These are phyloP conservation scores for Persicaria maculosa DNA, from an alignment of 148 eudicot species.

Conservation along the genomic window DNA sequence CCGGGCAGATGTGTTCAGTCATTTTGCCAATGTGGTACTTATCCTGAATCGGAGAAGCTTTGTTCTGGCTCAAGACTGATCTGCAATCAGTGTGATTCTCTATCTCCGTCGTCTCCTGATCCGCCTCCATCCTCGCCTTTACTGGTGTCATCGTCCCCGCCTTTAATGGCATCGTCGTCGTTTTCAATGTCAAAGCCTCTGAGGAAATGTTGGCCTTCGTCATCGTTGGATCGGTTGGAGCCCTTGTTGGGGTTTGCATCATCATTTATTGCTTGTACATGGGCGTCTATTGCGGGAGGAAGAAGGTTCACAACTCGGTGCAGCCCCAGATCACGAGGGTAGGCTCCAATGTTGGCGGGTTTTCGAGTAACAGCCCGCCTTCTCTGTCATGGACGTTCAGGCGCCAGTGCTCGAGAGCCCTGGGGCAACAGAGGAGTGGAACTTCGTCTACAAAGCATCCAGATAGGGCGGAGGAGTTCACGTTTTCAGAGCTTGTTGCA, in stretches of 20 bases:
- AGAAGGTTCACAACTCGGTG: conserved; percentile 82
- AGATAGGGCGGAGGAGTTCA: background rate
- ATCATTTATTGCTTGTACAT: background rate
- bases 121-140: background rate
- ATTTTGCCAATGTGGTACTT: background rate
- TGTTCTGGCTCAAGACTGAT: background rate
- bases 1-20: conserved; percentile 8
- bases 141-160: background rate
- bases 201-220: background rate
- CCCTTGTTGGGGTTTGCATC: background rate
- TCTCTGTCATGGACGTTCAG: background rate
- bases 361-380: background rate
- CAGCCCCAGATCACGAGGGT: conserved; percentile 67
- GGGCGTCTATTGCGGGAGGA: conserved; percentile 48
- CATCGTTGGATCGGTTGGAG: background rate
- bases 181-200: background rate
- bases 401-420: background rate
- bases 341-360: conserved; percentile 27
- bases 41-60: background rate
- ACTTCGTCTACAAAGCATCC: background rate
- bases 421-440: conserved; percentile 3
- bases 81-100: background rate
- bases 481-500: background rate
- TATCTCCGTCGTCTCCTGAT: background rate
- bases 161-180: background rate